Percentiles rank a stretch among this genome's conserved stretches.
phyloP scores from a whole-genome alignment of 805 yeast species.

The Candida germanica region DNA sequence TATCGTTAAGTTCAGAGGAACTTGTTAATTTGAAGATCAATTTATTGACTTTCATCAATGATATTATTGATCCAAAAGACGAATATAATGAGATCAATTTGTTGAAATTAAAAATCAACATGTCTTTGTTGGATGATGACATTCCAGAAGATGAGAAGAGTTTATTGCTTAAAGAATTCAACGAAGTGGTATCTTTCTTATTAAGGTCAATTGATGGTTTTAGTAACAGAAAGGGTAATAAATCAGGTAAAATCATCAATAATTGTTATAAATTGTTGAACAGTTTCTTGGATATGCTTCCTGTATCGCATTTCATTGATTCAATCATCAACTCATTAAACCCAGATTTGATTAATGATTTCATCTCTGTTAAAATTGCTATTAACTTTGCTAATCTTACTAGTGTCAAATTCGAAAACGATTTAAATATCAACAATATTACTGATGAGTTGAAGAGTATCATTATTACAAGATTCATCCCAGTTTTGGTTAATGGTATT shows the following conservation, averaged over 20 bases:
- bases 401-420: constrained; percentile 66
- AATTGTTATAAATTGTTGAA: constrained; percentile 45
- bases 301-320: constrained; percentile 67
- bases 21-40: constrained; percentile 46
- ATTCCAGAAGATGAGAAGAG: constrained; percentile 25
- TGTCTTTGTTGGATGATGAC: constrained; percentile 45
- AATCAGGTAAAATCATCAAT: constrained; percentile 3
- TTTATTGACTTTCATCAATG: constrained; percentile 56
- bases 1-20: constrained; percentile 49
- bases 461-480: constrained; percentile 52
- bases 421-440: constrained; percentile 44
- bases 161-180: constrained; percentile 31
- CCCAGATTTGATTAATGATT: constrained; percentile 23
- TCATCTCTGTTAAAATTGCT: constrained; percentile 50
- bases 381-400: constrained; percentile 62
- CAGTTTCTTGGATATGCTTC: constrained; percentile 65
- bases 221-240: constrained; percentile 16
- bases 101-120: constrained; percentile 51
- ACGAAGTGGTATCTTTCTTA: constrained; percentile 31
- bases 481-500: constrained; percentile 44
- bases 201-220: constrained; percentile 37
- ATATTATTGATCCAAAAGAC: constrained; percentile 24
- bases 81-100: constrained; percentile 24
- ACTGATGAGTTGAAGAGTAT: constrained; percentile 45
- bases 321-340: constrained; percentile 49